Conservation (phyloP, 2,329 filamentous ascomycete species). For the Pyrenochaeta sp. region DNA sequence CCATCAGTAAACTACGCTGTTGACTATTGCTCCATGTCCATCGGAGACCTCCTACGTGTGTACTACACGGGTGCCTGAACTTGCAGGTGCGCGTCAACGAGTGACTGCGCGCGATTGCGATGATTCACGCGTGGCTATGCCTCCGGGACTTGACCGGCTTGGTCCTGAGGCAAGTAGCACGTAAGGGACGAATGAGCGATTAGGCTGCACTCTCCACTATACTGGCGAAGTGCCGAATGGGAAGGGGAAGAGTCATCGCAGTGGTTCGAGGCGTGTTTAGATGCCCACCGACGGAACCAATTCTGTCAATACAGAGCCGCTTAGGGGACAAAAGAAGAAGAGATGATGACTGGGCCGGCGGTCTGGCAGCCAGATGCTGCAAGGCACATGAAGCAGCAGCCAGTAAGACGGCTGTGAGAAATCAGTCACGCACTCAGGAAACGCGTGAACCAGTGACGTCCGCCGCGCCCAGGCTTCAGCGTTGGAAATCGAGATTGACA, state of each 20-base stretch:
- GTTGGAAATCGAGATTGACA: constrained; percentile 14
- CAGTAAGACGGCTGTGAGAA: constrained; percentile 22
- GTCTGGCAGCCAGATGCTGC: constrained; percentile 18
- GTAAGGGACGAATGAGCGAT: constrained; percentile 20
- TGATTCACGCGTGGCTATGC: constrained; percentile 46
- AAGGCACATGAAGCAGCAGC: constrained; percentile 37
- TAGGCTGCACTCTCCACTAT: constrained; percentile 30
- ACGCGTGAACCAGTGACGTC: constrained; percentile 27
- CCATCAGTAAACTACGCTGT: constrained; percentile 16
- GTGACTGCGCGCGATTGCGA: constrained; percentile 33
- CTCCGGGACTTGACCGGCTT: constrained; percentile 10
- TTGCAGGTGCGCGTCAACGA: constrained; percentile 26
- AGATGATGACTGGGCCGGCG: constrained; percentile 16
- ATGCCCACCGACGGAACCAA: constrained; percentile 24
- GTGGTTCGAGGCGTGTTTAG: constrained; percentile 3
- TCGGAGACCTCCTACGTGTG: constrained; percentile 37
- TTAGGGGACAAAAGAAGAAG: constrained; percentile 10
- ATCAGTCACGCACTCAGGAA: constrained; percentile 5
- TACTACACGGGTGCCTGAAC: constrained; percentile 36
- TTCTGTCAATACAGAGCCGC: constrained; percentile 24
- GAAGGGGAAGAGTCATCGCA: constrained; percentile 35
- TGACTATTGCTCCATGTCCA: constrained; percentile 24
- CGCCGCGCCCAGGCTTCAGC: constrained; percentile 27
- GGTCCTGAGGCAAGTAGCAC: constrained; percentile 34
- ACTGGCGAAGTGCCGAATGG: constrained; percentile 7